Percentiles rank a stretch among this genome's conserved stretches.
Evolutionary conservation across 2,329 filamentous ascomycete species (phyloP).

Genomic region (Verticillium zaregamsianum): DNA sequence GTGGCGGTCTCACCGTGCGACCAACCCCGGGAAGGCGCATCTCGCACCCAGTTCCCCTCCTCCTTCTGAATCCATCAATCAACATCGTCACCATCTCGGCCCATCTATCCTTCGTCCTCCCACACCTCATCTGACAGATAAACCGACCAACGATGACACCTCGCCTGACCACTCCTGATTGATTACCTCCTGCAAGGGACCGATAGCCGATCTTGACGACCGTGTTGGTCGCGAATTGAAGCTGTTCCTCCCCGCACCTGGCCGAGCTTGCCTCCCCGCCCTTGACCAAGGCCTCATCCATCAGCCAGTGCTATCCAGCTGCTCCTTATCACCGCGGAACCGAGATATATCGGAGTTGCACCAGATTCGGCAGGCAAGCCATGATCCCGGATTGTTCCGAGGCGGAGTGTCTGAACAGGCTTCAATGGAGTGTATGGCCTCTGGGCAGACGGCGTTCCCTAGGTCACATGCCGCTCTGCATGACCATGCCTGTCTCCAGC

Average conservation of each 20-base stretch:
- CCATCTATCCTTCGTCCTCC: neutral
- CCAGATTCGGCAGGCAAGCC: neutral
- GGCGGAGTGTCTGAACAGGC: neutral
- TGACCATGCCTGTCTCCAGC: too few species aligned
- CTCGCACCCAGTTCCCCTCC: neutral
- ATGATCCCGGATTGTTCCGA: neutral
- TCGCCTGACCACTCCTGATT: neutral
- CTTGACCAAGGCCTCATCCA: neutral
- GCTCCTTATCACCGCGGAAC: neutral
- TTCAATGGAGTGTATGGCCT: neutral
- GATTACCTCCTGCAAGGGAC: neutral
- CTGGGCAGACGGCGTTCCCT: neutral
- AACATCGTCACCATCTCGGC: neutral
- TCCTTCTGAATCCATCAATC: neutral
- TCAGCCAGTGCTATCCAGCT: neutral
- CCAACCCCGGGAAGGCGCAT: neutral
- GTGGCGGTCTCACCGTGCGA: neutral
- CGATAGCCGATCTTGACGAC: neutral
- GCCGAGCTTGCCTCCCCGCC: neutral
- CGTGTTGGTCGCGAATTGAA: neutral
- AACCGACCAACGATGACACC: neutral
- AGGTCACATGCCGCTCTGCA: neutral
- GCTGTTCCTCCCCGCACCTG: neutral
- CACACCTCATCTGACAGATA: neutral
- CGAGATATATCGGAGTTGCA: neutral